These are phyloP conservation scores for Plasmodium gaboni DNA, from an alignment of 169 alveolate species.

Conservation along the genomic window DNA sequence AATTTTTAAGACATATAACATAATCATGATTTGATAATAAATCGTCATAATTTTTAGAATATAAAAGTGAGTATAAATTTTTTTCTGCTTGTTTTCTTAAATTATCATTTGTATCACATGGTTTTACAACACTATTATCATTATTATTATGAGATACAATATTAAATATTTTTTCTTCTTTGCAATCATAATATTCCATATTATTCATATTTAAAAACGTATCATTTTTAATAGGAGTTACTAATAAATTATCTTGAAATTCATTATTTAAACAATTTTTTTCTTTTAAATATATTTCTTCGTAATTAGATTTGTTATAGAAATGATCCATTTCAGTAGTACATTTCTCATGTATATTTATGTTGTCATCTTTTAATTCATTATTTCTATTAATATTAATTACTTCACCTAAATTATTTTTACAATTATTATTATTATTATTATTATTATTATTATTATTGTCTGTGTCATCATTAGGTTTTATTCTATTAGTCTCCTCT, in stretches of 20 bases:
- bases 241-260: conserved; percentile 9
- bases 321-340: neutral
- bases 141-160: neutral
- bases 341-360: neutral
- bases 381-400: too few species aligned
- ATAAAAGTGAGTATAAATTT: conserved; percentile 46
- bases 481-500: too few species aligned
- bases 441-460: too few species aligned
- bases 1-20: conserved; percentile 45
- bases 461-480: too few species aligned
- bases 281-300: conserved; percentile 9
- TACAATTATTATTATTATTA: too few species aligned
- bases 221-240: conserved; percentile 29
- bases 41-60: conserved; percentile 57
- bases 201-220: neutral
- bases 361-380: neutral
- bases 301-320: conserved; percentile 1
- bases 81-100: conserved; percentile 23
- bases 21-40: conserved; percentile 25
- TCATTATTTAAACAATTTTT: conserved; percentile 1
- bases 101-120: conserved; percentile 32
- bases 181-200: conserved; percentile 34
- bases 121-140: neutral
- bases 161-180: conserved; percentile 25
- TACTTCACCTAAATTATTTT: too few species aligned